phyloP scores from a whole-genome alignment of 75 land plant genomes.

The Cryptomeria japonica region DNA sequence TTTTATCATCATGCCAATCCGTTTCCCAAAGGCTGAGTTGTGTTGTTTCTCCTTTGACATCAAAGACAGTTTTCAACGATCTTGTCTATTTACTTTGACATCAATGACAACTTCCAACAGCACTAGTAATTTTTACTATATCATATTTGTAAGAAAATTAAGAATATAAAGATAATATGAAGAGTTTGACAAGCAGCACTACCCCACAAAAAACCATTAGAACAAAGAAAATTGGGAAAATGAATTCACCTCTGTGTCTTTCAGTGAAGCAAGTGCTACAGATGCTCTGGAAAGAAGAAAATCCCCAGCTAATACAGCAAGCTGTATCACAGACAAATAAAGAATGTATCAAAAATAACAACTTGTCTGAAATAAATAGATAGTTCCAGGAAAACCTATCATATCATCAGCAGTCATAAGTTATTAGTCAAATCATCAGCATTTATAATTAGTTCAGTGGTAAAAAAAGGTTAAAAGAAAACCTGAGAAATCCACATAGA shows the following conservation, averaged over 20 bases:
- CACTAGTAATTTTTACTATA: not conserved
- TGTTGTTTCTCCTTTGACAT: too few species aligned
- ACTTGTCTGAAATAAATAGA: not conserved
- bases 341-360: not conserved
- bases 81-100: too few species aligned
- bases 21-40: too few species aligned
- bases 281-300: conserved; percentile 94
- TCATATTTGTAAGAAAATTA: not conserved
- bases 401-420: not conserved
- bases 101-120: too few species aligned
- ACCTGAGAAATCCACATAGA: not conserved
- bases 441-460: too few species aligned
- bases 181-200: not conserved
- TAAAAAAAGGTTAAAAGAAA: not conserved
- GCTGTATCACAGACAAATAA: conserved; percentile 36
- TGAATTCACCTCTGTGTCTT: conserved; percentile 75
- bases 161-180: not conserved
- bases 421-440: not conserved
- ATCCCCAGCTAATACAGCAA: conserved; percentile 96
- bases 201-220: not conserved
- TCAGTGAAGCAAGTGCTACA: conserved; percentile 77
- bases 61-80: too few species aligned
- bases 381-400: not conserved
- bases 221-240: not conserved
- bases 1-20: too few species aligned